Conservation (phyloP, 257 asterid species). For the Oldenlandia corymbosa region DNA sequence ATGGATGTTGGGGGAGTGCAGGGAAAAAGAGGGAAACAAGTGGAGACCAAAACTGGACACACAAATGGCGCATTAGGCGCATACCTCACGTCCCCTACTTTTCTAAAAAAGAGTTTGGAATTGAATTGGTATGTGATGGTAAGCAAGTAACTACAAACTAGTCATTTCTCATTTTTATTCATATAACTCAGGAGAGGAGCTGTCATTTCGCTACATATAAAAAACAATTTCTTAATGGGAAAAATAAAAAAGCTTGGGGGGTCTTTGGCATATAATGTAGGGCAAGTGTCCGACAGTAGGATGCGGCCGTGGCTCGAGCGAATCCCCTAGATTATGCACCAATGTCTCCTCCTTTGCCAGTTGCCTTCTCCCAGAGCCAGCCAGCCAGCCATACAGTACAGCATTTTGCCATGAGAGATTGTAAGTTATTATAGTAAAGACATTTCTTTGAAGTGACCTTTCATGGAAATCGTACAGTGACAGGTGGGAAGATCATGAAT, state of each 20-base stretch:
- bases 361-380: background rate
- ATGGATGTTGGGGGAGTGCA: constrained; percentile 25
- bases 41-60: constrained; percentile 21
- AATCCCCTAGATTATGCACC: constrained; percentile 45
- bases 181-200: constrained; percentile 18
- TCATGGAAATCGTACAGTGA: constrained; percentile 20
- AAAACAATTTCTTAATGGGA: too few species aligned
- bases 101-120: too few species aligned
- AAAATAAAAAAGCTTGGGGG: constrained; percentile 7
- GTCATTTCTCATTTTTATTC: too few species aligned
- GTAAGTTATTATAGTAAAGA: too few species aligned
- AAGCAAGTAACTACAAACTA: too few species aligned
- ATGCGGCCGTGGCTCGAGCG: constrained; percentile 38
- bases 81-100: background rate
- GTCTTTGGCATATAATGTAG: constrained; percentile 33
- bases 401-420: background rate
- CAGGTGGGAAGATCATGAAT: background rate
- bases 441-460: constrained; percentile 28
- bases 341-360: constrained; percentile 25
- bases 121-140: too few species aligned
- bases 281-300: constrained; percentile 48
- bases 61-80: constrained; percentile 26
- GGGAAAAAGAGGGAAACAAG: constrained; percentile 8
- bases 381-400: too few species aligned
- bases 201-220: constrained; percentile 41